Evolutionary conservation across 1,284 basidiomycete species (phyloP), one percentile per base, ranked within the genome.

Genomic region (Fomes fomentarius): DNA sequence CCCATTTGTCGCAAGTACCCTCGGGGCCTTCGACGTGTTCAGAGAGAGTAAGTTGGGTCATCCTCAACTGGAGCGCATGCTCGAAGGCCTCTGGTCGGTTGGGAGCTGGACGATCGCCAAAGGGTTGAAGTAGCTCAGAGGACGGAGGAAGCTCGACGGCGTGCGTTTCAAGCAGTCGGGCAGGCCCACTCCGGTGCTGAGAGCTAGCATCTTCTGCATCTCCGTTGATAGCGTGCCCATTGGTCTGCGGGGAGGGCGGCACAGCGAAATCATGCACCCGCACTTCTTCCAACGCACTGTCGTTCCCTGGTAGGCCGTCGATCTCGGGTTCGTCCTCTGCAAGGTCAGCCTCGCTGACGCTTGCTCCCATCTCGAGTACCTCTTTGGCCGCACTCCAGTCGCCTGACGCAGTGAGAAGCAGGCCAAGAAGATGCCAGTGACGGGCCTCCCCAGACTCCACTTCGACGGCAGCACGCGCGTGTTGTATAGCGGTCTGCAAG

Each of bases 351-450:
- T 76, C 82, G 52, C 74, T 77, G 14, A 86, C 74, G 9, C 72
- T 76, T 1, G 84, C 74, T 15, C 85, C 91, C 2, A 85, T 78
- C 50, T 95, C 93, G 42, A 96, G 74, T 2, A 96, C 85, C 51
- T 86, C 85, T 39, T 78, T 76, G 0, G 96, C 95, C 6, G 86
- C 89, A 30, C 76, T 73, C 91, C 92, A 95, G 65, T 96, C 88
- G 56, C 91, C 93, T 30, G 80, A 77, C 5, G 91, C 89, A 0
- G 89, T 87, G 10, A 96, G 77, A 14, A 98, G 71, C 5, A 99
- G 76, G 0, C 91, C 93, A 0, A 98, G 80, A 15, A 98, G 79
- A 71, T 98, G 96, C 96, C 96, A 98, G 52, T 91, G 86, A 37
- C 92, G 82, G 24, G 92, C 79, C 62, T 92, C 88, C 22, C 74